Percentiles rank a stretch among this genome's conserved stretches.
Conservation (phyloP, 345 rosid species). For the Fremontodendron californicum region DNA sequence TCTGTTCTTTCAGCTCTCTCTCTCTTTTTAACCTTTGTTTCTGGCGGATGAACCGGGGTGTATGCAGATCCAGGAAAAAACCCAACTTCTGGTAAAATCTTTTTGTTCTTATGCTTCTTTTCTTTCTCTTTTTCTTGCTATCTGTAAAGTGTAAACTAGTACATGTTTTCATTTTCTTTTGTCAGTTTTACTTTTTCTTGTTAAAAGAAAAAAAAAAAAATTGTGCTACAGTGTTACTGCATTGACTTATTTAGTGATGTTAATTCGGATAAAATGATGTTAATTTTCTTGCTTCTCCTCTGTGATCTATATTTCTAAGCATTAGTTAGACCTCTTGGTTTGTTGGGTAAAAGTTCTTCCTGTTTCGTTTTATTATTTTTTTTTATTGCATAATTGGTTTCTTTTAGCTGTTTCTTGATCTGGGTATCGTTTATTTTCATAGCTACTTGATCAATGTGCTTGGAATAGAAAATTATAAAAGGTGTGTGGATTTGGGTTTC, state of each 20-base stretch:
- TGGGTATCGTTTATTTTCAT: slow-evolving; percentile 4
- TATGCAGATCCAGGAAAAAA: slow-evolving; percentile 7
- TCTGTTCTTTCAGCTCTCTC: background rate
- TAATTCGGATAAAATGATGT: background rate
- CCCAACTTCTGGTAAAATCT: slow-evolving; percentile 11
- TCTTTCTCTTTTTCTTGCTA: background rate
- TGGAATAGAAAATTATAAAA: background rate
- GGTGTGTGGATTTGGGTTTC: background rate
- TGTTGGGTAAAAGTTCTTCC: slow-evolving; percentile 2
- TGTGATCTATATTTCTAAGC: background rate
- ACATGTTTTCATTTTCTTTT: background rate
- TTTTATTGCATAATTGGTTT: background rate
- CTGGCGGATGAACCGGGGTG: slow-evolving; percentile 15
- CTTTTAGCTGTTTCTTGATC: slow-evolving; percentile 1
- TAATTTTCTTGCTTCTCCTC: background rate
- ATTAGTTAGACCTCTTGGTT: background rate
- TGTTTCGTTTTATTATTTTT: background rate
- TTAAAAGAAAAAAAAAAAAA: too few species aligned
- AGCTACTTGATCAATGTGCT: slow-evolving; percentile 3
- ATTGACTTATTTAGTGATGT: slow-evolving; percentile 3
- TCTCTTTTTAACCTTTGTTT: slow-evolving; percentile 7
- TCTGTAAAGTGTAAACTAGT: background rate
- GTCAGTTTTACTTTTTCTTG: slow-evolving; percentile 10
- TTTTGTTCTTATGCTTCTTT: background rate
- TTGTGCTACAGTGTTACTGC: background rate